Evolutionary conservation across 306 rosid species (phyloP).

Genomic region (Potentilla sterilis): DNA sequence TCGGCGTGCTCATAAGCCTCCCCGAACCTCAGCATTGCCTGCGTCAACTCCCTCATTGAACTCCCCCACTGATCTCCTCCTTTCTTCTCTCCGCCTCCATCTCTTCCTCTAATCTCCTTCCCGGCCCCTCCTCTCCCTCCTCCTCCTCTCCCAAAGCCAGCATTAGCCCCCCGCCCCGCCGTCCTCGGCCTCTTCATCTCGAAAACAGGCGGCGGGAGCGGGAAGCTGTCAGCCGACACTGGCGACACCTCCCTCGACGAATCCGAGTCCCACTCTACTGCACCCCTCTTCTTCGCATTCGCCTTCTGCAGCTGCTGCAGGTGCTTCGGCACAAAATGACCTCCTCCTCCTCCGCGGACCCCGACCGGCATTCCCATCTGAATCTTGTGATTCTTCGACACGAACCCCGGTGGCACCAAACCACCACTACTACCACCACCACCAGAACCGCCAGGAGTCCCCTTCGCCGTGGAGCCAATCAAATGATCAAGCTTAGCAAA

Average conservation of each 20-base stretch:
- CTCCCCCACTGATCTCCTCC: constrained; percentile 47
- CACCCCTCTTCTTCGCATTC: constrained; percentile 31
- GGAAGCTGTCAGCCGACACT: constrained; percentile 65
- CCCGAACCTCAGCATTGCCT: constrained; percentile 82
- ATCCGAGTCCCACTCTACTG: constrained; percentile 31
- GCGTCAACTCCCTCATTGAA: constrained; percentile 76
- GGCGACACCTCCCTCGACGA: constrained; percentile 55
- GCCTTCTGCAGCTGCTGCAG: constrained; percentile 43
- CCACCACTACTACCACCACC: constrained; percentile 20
- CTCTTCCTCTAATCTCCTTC: constrained; percentile 22
- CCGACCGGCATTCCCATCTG: constrained; percentile 76
- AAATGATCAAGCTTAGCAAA: constrained; percentile 59
- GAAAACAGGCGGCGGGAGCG: constrained; percentile 39
- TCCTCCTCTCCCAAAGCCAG: constrained; percentile 8
- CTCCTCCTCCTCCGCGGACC: constrained; percentile 27
- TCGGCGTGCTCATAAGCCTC: constrained; percentile 93
- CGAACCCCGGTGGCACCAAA: constrained; percentile 8
- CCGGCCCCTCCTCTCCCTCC: constrained; percentile 7
- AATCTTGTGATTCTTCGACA: constrained; percentile 39
- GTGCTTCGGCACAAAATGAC: constrained; percentile 33
- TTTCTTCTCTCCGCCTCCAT: constrained; percentile 32
- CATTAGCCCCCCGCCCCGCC: constrained; percentile 32
- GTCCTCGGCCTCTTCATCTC: constrained; percentile 51
- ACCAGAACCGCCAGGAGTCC: constrained; percentile 21
- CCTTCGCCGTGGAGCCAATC: constrained; percentile 61